Evolutionary conservation across 192 early-diverging fungal genomes (phyloP).

Genomic region (Mortierella claussenii): DNA sequence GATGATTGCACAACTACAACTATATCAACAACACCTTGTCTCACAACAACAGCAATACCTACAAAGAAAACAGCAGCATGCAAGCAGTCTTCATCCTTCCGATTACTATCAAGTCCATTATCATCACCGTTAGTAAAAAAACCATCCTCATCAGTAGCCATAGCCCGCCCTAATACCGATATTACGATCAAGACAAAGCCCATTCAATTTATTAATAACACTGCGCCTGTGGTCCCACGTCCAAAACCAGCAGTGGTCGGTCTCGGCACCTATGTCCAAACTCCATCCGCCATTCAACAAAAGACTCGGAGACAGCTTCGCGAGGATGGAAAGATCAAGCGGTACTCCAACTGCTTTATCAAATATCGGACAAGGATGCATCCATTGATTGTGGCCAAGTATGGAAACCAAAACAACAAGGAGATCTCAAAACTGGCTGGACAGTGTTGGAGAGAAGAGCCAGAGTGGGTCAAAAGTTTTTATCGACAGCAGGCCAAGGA

Average conservation of each 20-base stretch:
- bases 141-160: not conserved
- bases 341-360: constrained; percentile 62
- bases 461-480: constrained; percentile 56
- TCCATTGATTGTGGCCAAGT: constrained; percentile 56
- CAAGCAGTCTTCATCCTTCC: not conserved
- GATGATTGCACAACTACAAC: too few species aligned
- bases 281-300: constrained; percentile 27
- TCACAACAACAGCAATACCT: too few species aligned
- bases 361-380: constrained; percentile 65
- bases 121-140: not conserved
- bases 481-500: constrained; percentile 58
- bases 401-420: constrained; percentile 61
- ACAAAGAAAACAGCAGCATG: too few species aligned
- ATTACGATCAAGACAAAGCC: constrained; percentile 1
- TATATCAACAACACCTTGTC: too few species aligned
- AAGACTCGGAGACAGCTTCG: constrained; percentile 23
- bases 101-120: not conserved
- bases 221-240: constrained; percentile 14
- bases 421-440: constrained; percentile 67
- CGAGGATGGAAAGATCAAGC: constrained; percentile 35
- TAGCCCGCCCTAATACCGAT: not conserved
- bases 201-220: constrained; percentile 33
- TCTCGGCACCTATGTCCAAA: constrained; percentile 5
- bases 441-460: constrained; percentile 59
- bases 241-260: constrained; percentile 8